Percentiles rank a stretch among this genome's conserved stretches.
phyloP scores from a whole-genome alignment of 2,329 filamentous ascomycete genomes.

The Periconia digitata region DNA sequence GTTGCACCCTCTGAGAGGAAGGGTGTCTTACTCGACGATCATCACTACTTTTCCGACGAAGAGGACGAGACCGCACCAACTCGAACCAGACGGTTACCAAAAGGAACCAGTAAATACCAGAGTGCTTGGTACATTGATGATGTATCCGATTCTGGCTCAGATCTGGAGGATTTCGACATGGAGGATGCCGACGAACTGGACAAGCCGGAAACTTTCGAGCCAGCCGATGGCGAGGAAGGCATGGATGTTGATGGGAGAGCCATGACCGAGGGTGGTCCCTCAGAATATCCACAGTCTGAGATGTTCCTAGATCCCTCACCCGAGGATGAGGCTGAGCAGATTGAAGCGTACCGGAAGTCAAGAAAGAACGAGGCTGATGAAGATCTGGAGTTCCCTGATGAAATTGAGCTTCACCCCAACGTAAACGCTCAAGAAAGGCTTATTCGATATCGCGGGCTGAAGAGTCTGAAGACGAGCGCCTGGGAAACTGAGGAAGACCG shows the following conservation, averaged over 20 bases:
- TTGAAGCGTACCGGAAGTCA: constrained; percentile 77
- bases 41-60: constrained; percentile 96
- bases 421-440: constrained; percentile 84
- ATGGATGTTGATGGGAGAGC: constrained; percentile 53
- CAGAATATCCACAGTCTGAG: constrained; percentile 92
- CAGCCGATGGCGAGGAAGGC: constrained; percentile 82
- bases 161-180: constrained; percentile 64
- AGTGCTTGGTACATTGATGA: constrained; percentile 89
- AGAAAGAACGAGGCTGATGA: constrained; percentile 82
- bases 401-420: constrained; percentile 90
- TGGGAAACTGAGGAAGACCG: constrained; percentile 91
- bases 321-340: constrained; percentile 79
- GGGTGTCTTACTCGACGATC: constrained; percentile 91
- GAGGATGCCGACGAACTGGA: constrained; percentile 60
- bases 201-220: constrained; percentile 59
- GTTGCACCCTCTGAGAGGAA: constrained; percentile 60
- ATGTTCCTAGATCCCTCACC: constrained; percentile 80
- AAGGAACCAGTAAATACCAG: constrained; percentile 92
- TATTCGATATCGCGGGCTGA: constrained; percentile 84
- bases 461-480: constrained; percentile 81
- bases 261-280: constrained; percentile 75
- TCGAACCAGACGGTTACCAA: constrained; percentile 74
- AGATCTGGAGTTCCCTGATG: constrained; percentile 93
- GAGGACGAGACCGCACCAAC: constrained; percentile 62
- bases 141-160: constrained; percentile 81